Conservation (phyloP, 768 basidiomycete species). For the Ramaria sp. region DNA sequence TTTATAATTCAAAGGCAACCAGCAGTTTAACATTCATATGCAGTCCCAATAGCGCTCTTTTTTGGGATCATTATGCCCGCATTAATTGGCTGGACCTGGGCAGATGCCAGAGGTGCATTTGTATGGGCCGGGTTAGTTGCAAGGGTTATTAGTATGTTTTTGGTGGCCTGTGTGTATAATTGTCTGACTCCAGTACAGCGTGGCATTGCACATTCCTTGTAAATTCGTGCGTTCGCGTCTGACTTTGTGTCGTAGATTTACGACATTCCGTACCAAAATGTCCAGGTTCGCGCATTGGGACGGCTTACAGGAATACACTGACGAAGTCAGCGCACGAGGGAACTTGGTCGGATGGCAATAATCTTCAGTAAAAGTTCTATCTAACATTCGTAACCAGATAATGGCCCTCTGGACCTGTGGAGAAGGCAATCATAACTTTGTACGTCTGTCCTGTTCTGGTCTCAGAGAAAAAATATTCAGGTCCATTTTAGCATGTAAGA, state of each 20-base stretch:
- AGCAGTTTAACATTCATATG: no score
- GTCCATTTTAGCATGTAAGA: not conserved
- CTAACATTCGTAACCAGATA: constrained; percentile 26
- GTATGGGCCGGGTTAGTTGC: constrained; percentile 64
- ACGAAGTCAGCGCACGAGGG: constrained; percentile 68
- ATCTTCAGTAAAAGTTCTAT: not conserved
- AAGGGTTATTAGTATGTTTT: constrained; percentile 41
- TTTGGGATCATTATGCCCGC: constrained; percentile 51
- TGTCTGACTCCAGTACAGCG: constrained; percentile 23
- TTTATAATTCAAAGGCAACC: no score
- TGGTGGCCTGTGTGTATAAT: not conserved
- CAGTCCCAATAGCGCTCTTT: constrained; percentile 50
- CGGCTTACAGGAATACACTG: constrained; percentile 72
- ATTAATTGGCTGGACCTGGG: constrained; percentile 42
- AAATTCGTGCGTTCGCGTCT: constrained; percentile 49
- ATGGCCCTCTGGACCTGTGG: constrained; percentile 62
- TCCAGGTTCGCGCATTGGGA: constrained; percentile 68
- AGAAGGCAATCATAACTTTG: constrained; percentile 73
- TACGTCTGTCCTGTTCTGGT: constrained; percentile 21
- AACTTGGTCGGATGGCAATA: constrained; percentile 45
- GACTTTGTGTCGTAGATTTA: not conserved
- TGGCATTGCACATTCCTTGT: constrained; percentile 68
- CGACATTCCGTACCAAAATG: not conserved
- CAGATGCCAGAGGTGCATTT: constrained; percentile 50
- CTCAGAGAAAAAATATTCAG: not conserved